Evolutionary conservation across 306 rosid species (phyloP).

Genomic region (Malus orientalis): DNA sequence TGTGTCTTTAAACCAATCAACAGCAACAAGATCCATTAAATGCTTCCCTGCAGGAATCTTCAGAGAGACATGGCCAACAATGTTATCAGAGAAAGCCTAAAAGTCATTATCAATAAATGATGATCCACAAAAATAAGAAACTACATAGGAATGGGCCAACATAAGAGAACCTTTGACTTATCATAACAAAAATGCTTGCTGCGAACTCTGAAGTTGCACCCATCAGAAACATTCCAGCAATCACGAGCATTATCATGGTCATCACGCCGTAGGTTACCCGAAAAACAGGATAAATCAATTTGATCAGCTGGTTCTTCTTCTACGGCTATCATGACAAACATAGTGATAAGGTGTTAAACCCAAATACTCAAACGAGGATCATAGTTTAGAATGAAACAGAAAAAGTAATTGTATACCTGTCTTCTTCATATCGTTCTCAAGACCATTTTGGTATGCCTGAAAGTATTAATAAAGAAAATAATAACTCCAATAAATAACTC

Average conservation of each 20-base stretch:
- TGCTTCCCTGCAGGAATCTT: constrained; percentile 96
- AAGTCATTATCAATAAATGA: not conserved
- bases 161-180: constrained; percentile 66
- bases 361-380: not conserved
- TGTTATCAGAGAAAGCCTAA: constrained; percentile 25
- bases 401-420: constrained; percentile 39
- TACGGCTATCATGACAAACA: constrained; percentile 44
- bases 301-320: constrained; percentile 73
- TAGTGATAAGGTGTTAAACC: constrained; percentile 21
- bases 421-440: constrained; percentile 49
- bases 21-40: constrained; percentile 92
- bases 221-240: constrained; percentile 95
- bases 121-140: constrained; percentile 3
- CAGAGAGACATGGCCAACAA: constrained; percentile 18
- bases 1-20: constrained; percentile 97
- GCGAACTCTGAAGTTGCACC: constrained; percentile 90
- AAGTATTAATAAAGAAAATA: not conserved
- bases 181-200: constrained; percentile 82
- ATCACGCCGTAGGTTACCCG: constrained; percentile 72
- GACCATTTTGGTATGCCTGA: constrained; percentile 58
- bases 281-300: constrained; percentile 82
- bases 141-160: not conserved
- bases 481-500: not conserved
- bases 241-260: constrained; percentile 83
- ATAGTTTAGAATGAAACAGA: not conserved